Conservation (phyloP, 2,329 filamentous ascomycete genomes). For the Paraphoma sp. region DNA sequence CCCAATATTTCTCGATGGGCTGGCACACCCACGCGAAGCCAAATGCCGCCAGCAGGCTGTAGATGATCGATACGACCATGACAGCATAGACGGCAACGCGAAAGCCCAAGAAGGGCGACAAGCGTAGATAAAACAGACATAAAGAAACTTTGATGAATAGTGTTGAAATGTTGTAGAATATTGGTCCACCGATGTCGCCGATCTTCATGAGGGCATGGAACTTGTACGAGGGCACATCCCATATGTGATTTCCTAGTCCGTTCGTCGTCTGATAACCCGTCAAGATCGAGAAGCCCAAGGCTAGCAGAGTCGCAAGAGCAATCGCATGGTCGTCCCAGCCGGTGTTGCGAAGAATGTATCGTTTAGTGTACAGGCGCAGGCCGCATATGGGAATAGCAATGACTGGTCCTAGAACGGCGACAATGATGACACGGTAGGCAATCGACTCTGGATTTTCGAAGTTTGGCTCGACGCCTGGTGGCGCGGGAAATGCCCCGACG, state of each 20-base stretch:
- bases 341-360: slow-evolving; percentile 15
- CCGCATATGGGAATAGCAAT: slow-evolving; percentile 16
- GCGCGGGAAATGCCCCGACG: not conserved
- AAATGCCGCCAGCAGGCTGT: slow-evolving; percentile 17
- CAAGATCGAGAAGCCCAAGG: not conserved
- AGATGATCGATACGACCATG: slow-evolving; percentile 16
- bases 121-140: slow-evolving; percentile 18
- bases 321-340: slow-evolving; percentile 20
- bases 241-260: slow-evolving; percentile 20
- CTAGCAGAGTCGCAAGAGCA: not conserved
- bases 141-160: slow-evolving; percentile 21
- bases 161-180: slow-evolving; percentile 19
- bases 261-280: slow-evolving; percentile 15
- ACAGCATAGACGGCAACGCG: slow-evolving; percentile 11
- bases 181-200: slow-evolving; percentile 21
- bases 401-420: slow-evolving; percentile 13
- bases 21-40: slow-evolving; percentile 24
- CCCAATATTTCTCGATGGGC: slow-evolving; percentile 23
- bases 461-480: not conserved
- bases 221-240: slow-evolving; percentile 13
- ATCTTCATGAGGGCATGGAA: slow-evolving; percentile 25
- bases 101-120: slow-evolving; percentile 14
- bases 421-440: slow-evolving; percentile 20
- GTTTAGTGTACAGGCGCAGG: slow-evolving; percentile 20
- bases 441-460: slow-evolving; percentile 13